Base-by-base conservation (phyloP, 163 green algal genomes). In the Chlamydomonas reinhardtii region DNA sequence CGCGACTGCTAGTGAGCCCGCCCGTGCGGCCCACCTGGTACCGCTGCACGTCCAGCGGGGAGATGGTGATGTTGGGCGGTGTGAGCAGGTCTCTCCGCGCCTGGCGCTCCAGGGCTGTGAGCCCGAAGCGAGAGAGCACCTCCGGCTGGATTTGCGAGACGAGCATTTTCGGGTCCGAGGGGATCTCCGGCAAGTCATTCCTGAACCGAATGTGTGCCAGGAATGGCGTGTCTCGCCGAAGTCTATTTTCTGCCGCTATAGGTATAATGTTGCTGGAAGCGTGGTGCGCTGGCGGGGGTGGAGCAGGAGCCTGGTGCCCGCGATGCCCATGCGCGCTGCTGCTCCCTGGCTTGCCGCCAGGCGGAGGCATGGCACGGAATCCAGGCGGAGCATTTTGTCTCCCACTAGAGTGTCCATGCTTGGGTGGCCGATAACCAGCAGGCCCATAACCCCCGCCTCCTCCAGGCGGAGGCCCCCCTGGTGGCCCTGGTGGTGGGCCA, bases 151-250 rank as follows among this genome's bases (percentile, higher is more conserved):
- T 83, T 9, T 91, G 86, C 0, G 88, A 83, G 52, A 97, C 82
- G 52, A 97, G 88, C 88, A 97, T 90, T 83, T 96, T 97, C 73
- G 95, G 95, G 76, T 97, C 95, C n/a, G 91, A 93, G 6, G 94
- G 93, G 75, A 97, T 93, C 92, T 98, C 95, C 32, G 96, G 95
- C 59, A 98, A 82, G 76, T 97, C 93, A 70, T 97, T 97, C 29
- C 89, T 93, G 82, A 98, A 98, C 2, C 90, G 82, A 22, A 98
- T 91, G 76, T 94, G 94, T 77, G 94, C 96, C 5, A 96, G 74
- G 85, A 98, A 98, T 2, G 94, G 91, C 6, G 95, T 97, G 22
- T 97, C 92, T 2, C 95, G 74, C 27, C 90, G 85, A 74, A 97
- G 56, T 17, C 94, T 76, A 75, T 92, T 94, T 35, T 94, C 89